phyloP scores from a whole-genome alignment of 202 grass and related monocot genomes.

The Musa balbisiana region DNA sequence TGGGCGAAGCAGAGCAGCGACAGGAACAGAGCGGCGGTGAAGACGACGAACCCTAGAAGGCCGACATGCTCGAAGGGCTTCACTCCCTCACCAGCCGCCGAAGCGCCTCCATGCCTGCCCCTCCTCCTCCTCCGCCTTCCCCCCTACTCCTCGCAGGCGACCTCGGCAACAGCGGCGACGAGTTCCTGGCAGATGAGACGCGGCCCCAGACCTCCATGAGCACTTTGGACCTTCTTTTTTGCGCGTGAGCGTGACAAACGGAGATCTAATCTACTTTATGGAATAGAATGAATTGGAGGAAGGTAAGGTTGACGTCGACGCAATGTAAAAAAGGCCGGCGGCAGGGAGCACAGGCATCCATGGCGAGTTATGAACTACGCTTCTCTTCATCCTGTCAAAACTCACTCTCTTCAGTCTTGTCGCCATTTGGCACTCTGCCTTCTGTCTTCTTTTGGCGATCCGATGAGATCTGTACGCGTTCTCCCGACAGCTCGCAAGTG shows the following conservation, averaged over 20 bases:
- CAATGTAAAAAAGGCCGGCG: background rate
- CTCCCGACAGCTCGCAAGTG: too few species aligned
- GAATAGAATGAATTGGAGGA: background rate
- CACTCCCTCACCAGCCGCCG: constrained; percentile 3
- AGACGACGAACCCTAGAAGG: background rate
- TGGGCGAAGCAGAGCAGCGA: background rate
- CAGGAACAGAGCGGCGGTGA: background rate
- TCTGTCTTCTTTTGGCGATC: too few species aligned
- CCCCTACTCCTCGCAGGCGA: background rate
- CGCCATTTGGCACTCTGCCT: too few species aligned
- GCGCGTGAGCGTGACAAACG: background rate
- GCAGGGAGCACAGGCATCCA: background rate
- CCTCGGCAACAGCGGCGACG: background rate
- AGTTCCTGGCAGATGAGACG: background rate
- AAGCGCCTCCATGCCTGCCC: background rate
- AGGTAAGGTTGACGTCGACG: background rate
- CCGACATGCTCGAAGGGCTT: constrained; percentile 19
- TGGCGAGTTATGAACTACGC: background rate
- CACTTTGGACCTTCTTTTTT: too few species aligned
- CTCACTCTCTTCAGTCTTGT: too few species aligned
- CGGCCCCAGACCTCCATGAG: background rate
- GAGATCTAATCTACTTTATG: too few species aligned
- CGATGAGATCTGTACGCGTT: too few species aligned
- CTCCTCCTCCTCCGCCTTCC: background rate
- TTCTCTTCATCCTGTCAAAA: too few species aligned